phyloP scores from a whole-genome alignment of 305 asterid genomes.

The Striga hermonthica region DNA sequence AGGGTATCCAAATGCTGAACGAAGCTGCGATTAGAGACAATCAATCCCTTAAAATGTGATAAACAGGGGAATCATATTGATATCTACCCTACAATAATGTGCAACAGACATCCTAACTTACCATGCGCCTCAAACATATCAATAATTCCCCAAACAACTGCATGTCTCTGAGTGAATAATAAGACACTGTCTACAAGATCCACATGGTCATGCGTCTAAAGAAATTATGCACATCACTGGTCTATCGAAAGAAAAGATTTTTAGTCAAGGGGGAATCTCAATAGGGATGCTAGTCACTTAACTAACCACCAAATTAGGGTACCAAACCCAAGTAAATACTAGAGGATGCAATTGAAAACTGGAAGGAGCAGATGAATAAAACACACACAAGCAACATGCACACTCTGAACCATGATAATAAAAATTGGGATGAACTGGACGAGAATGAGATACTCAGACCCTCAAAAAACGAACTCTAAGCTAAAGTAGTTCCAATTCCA shows the following conservation, averaged over 20 bases:
- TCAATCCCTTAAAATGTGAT: slow-evolving; percentile 28
- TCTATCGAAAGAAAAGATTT: slow-evolving; percentile 17
- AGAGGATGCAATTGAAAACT: not conserved
- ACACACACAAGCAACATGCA: no score
- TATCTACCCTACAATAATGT: slow-evolving; percentile 23
- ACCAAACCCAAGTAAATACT: slow-evolving; percentile 4
- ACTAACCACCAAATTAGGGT: slow-evolving; percentile 15
- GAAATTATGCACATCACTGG: slow-evolving; percentile 28
- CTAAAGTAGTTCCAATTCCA: slow-evolving; percentile 14
- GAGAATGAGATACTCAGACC: slow-evolving; percentile 11
- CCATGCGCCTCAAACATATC: slow-evolving; percentile 40
- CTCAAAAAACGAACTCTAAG: slow-evolving; percentile 12
- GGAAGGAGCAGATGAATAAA: slow-evolving; percentile 19
- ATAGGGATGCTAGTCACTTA: slow-evolving; percentile 10
- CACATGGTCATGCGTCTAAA: slow-evolving; percentile 45
- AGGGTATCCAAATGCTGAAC: slow-evolving; percentile 40
- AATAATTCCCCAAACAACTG: slow-evolving; percentile 38
- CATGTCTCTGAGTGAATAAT: slow-evolving; percentile 27
- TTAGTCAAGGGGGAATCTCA: slow-evolving; percentile 19
- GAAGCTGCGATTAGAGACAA: slow-evolving; percentile 39
- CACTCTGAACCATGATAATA: slow-evolving; percentile 14
- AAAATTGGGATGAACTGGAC: slow-evolving; percentile 9
- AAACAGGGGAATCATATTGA: slow-evolving; percentile 15
- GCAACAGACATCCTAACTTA: slow-evolving; percentile 34
- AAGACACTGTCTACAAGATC: slow-evolving; percentile 34